phyloP scores from a whole-genome alignment of 2,329 filamentous ascomycete genomes.

The Ophiobolus disseminans region DNA sequence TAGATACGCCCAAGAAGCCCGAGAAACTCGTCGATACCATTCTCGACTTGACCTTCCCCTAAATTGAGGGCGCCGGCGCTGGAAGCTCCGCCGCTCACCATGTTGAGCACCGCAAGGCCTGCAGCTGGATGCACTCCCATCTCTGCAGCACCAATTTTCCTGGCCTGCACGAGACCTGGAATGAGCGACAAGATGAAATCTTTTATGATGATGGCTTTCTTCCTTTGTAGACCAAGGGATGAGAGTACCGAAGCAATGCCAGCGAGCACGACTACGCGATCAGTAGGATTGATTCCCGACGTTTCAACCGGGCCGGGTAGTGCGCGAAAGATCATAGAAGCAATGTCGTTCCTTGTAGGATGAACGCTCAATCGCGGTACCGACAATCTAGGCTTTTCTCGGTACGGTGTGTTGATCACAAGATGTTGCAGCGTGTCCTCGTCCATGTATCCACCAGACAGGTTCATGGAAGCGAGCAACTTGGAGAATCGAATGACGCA shows the following conservation, averaged over 20 bases:
- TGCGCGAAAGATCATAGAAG: conserved; percentile 47
- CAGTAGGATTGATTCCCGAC: conserved; percentile 72
- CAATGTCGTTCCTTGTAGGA: conserved; percentile 46
- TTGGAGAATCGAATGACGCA: conserved; percentile 76
- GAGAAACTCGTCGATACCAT: conserved; percentile 52
- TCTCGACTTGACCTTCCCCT: conserved; percentile 46
- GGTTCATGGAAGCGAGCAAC: conserved; percentile 70
- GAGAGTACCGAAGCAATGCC: conserved; percentile 89
- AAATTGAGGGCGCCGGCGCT: conserved; percentile 77
- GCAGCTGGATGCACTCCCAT: conserved; percentile 94
- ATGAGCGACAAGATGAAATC: conserved; percentile 85
- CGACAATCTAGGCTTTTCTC: conserved; percentile 51
- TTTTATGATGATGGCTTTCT: conserved; percentile 88
- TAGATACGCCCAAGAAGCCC: conserved; percentile 52
- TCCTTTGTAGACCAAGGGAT: conserved; percentile 78
- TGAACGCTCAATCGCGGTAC: conserved; percentile 44
- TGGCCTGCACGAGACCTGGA: conserved; percentile 84
- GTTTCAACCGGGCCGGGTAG: conserved; percentile 62
- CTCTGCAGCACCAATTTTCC: conserved; percentile 93
- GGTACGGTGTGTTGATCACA: conserved; percentile 52
- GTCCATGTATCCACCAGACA: conserved; percentile 69
- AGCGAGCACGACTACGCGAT: conserved; percentile 79
- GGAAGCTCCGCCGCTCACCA: conserved; percentile 62
- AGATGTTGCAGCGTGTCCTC: conserved; percentile 60
- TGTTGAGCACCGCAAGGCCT: conserved; percentile 75